A percentile compares a stretch with the other conserved stretches of the same genome.
Conservation (phyloP, 192 early-diverging fungal genomes). For the Spizellomyces sp. region DNA sequence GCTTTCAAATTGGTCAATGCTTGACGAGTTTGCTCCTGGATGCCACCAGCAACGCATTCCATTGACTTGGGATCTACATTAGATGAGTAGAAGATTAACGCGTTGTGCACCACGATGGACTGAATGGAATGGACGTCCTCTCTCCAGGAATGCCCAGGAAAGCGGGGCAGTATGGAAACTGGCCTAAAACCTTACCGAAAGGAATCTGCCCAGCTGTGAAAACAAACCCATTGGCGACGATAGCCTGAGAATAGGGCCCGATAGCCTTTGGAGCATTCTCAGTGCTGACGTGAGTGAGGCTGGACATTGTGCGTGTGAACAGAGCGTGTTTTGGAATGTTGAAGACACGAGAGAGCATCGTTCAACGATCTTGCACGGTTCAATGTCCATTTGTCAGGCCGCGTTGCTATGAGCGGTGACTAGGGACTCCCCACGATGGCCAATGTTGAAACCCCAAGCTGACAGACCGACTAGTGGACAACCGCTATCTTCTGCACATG, state of each 20-base stretch:
- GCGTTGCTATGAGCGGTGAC: too few species aligned
- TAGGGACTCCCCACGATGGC: too few species aligned
- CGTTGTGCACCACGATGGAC: not conserved
- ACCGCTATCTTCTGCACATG: too few species aligned
- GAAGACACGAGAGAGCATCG: not conserved
- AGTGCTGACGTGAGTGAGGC: constrained; percentile 32
- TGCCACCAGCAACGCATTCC: constrained; percentile 69
- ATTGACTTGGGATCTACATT: constrained; percentile 67
- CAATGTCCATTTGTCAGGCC: too few species aligned
- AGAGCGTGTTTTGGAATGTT: not conserved
- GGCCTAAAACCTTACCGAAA: constrained; percentile 24
- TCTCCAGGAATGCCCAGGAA: too few species aligned
- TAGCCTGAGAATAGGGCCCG: constrained; percentile 66
- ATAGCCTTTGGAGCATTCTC: constrained; percentile 46
- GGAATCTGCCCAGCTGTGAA: constrained; percentile 63
- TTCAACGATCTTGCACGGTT: too few species aligned
- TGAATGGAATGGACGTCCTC: not conserved
- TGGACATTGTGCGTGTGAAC: constrained; percentile 31
- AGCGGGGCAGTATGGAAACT: too few species aligned
- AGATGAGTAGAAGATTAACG: not conserved
- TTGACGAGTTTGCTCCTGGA: constrained; percentile 71
- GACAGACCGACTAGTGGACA: too few species aligned
- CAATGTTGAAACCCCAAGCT: too few species aligned
- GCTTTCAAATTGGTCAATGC: constrained; percentile 80
- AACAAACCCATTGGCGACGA: constrained; percentile 80